These are phyloP conservation scores for Phytophthora hybrid DNA, from an alignment of 352 stramenopile genomes.

Conservation along the genomic window DNA sequence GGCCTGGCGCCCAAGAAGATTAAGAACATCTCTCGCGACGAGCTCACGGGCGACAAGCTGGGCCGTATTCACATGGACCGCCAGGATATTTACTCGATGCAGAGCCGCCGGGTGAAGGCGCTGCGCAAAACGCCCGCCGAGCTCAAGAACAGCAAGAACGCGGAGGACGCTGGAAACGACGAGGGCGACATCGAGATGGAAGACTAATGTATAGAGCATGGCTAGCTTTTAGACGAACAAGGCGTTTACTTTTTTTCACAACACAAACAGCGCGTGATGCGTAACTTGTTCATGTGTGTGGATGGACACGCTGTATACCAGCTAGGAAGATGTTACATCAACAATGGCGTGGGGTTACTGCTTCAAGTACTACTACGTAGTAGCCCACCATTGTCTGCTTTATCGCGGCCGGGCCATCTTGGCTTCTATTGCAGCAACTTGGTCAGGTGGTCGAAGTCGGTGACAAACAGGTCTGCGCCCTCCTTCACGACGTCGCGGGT, in stretches of 20 bases:
- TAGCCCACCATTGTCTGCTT: background rate
- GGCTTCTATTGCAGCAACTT: constrained; percentile 53
- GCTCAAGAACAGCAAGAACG: constrained; percentile 69
- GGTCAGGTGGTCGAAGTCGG: constrained; percentile 94
- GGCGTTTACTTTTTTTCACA: constrained; percentile 28
- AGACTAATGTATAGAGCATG: constrained; percentile 51
- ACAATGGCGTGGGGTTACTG: constrained; percentile 6
- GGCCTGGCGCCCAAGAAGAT: constrained; percentile 95
- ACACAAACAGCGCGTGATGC: constrained; percentile 22
- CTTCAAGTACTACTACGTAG: no score
- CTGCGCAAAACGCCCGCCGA: constrained; percentile 88
- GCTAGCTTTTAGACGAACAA: constrained; percentile 48
- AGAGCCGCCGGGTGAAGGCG: constrained; percentile 96
- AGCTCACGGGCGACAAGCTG: constrained; percentile 98
- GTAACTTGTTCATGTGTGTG: constrained; percentile 25
- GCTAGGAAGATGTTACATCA: constrained; percentile 8
- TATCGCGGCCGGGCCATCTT: constrained; percentile 2
- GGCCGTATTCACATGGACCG: constrained; percentile 98
- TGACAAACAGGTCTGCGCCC: constrained; percentile 98
- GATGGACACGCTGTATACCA: constrained; percentile 1
- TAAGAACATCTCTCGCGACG: constrained; percentile 98
- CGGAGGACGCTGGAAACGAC: constrained; percentile 35
- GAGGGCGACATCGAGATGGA: constrained; percentile 62
- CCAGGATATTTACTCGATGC: constrained; percentile 97
- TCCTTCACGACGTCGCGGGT: constrained; percentile 93